Evolutionary conservation across 768 basidiomycete species (phyloP).

Genomic region (Gelatoporia subvermispora): DNA sequence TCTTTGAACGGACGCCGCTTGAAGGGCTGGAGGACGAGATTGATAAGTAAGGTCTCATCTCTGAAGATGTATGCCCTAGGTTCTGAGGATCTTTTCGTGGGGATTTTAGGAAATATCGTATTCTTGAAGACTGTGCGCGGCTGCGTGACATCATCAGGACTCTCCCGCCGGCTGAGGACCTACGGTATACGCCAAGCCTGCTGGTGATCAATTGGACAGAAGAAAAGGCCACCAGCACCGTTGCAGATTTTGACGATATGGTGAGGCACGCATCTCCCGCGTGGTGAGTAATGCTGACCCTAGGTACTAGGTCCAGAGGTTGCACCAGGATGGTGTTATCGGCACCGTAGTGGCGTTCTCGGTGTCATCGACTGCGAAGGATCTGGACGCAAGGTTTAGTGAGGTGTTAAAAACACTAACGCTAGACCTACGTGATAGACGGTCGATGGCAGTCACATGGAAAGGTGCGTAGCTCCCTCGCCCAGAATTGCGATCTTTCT

Average conservation of each 20-base stretch:
- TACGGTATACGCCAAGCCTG: constrained; percentile 59
- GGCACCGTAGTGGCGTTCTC: constrained; percentile 39
- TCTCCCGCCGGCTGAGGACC: constrained; percentile 38
- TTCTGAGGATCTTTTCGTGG: constrained; percentile 3
- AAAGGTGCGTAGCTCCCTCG: constrained; percentile 36
- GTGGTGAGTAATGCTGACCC: neutral
- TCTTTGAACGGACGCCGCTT: constrained; percentile 73
- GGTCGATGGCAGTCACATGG: constrained; percentile 42
- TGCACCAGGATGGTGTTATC: constrained; percentile 39
- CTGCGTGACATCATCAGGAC: constrained; percentile 57
- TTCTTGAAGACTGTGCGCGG: constrained; percentile 68
- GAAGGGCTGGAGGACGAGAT: constrained; percentile 59
- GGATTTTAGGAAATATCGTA: constrained; percentile 55
- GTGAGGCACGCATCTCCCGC: constrained; percentile 30
- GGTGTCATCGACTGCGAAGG: constrained; percentile 47
- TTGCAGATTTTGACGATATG: constrained; percentile 56
- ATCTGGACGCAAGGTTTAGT: constrained; percentile 54
- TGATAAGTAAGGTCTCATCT: constrained; percentile 46
- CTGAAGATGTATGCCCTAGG: neutral
- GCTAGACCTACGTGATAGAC: constrained; percentile 55
- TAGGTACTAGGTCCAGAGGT: constrained; percentile 40
- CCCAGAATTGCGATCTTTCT: neutral
- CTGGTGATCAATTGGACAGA: constrained; percentile 59
- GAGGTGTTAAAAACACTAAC: constrained; percentile 35
- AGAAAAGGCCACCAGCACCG: constrained; percentile 27